Evolutionary conservation across 202 grass and related monocot genomes (phyloP).

Genomic region (Cymbopogon flexuosus): DNA sequence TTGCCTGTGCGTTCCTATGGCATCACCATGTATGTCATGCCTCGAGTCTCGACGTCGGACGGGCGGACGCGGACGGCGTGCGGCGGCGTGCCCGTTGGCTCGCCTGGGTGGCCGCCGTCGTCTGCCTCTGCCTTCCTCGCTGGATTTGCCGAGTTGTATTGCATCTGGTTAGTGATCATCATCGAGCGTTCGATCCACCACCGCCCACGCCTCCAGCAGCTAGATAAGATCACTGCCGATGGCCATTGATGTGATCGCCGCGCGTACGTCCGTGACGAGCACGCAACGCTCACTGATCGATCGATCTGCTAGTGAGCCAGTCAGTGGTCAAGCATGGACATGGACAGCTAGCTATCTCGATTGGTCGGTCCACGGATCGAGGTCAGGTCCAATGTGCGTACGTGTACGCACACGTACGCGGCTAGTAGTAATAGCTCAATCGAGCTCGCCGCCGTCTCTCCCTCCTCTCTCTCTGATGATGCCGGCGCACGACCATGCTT

Average conservation of each 20-base stretch:
- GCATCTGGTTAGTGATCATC: neutral
- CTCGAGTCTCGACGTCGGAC: neutral
- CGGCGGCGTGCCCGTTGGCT: neutral
- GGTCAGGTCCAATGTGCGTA: neutral
- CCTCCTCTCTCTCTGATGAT: too few species aligned
- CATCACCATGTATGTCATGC: neutral
- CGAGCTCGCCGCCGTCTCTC: too few species aligned
- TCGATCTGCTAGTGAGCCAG: neutral
- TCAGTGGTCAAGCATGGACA: neutral
- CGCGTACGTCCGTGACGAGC: neutral
- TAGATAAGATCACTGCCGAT: neutral
- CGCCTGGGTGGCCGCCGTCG: neutral
- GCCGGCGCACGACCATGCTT: too few species aligned
- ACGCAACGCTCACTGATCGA: neutral
- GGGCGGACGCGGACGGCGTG: too few species aligned
- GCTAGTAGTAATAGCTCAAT: neutral
- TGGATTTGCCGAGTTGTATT: neutral
- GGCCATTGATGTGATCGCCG: neutral
- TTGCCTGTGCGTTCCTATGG: neutral
- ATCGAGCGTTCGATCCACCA: too few species aligned
- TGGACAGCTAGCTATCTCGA: neutral
- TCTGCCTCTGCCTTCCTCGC: neutral
- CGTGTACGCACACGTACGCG: neutral
- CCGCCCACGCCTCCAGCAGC: neutral
- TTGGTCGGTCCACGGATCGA: neutral